Conservation (phyloP, 208 protist genomes). For the Acanthamoeba sp. region DNA sequence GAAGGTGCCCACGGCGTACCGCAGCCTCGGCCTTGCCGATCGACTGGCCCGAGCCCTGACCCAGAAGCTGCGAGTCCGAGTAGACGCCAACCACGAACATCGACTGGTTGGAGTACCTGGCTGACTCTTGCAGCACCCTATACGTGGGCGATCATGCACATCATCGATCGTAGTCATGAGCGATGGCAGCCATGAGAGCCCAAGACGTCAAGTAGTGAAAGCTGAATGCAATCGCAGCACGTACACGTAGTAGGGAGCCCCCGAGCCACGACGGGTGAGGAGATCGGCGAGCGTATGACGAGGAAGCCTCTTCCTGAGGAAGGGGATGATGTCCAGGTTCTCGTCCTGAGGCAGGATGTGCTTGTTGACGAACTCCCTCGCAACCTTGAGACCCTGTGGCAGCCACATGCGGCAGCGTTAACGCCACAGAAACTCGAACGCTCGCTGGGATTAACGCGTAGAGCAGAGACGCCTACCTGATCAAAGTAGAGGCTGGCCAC, state of each 20-base stretch:
- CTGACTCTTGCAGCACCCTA: constrained; percentile 51
- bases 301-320: constrained; percentile 48
- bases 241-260: constrained; percentile 61
- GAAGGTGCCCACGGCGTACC: not conserved
- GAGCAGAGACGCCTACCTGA: not conserved
- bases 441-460: not conserved
- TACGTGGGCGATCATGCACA: not conserved
- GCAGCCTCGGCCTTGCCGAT: constrained; percentile 26
- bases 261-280: constrained; percentile 14
- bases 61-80: constrained; percentile 52
- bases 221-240: not conserved
- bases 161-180: not conserved
- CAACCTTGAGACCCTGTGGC: constrained; percentile 39
- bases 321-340: constrained; percentile 47
- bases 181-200: not conserved
- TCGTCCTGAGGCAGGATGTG: constrained; percentile 31
- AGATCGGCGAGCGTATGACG: constrained; percentile 38
- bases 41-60: constrained; percentile 35
- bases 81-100: constrained; percentile 59
- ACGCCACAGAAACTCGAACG: not conserved
- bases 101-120: constrained; percentile 30
- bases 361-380: constrained; percentile 16
- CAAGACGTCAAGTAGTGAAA: not conserved
- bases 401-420: not conserved
- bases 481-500: constrained; percentile 33